Base-by-base conservation (phyloP, 1,284 basidiomycete species). In the Schizopora paradoxa region DNA sequence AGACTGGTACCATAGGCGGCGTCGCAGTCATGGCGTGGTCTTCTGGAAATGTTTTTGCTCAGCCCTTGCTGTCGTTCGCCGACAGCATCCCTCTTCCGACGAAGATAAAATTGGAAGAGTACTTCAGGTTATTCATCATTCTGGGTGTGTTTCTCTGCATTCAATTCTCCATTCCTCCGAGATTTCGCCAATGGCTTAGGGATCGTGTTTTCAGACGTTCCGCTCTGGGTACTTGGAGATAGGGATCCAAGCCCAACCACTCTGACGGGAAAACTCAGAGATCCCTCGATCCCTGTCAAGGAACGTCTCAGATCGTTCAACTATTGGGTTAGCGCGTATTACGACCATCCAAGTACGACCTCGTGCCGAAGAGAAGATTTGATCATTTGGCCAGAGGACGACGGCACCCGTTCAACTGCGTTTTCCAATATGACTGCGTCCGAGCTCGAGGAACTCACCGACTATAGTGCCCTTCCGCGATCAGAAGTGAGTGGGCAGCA, bases 21-120 rank as follows among this genome's bases (percentile, higher is more conserved):
- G 28, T 56, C 6, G 52, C 43, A 3, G 22, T 56, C 8, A 10
- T 54, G 14, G 47, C 47, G 10, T 56, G 54, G 54, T 54, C 52
- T 6, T 42, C 51, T 13, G 52, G 48, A 14, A 49, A 41, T 27
- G 34, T n/a, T 1, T 34, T 40, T n/a, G 37, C 46, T 19, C 5
- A 47, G 10, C 28, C 45, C 1, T 21, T 52, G 25, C 41, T 56
- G 19, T 28, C 43, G 4, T 51, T 45, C 25, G 35, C 43, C 6
- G 47, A 51, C 6, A 28, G 23, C 13, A 23, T 56, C 7, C 45
- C 48, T 27, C 23, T 7, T 11, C 19, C 26, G 6, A 43, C 38
- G 14, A 42, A 47, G 13, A 21, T 25, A 8, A 28, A 32, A 6
- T 26, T 56, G 29, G 47, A 51, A 19, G 42, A 42, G 4, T 54